phyloP scores from a whole-genome alignment of 2,329 filamentous ascomycete species.

The Fusarium fracticaudum region DNA sequence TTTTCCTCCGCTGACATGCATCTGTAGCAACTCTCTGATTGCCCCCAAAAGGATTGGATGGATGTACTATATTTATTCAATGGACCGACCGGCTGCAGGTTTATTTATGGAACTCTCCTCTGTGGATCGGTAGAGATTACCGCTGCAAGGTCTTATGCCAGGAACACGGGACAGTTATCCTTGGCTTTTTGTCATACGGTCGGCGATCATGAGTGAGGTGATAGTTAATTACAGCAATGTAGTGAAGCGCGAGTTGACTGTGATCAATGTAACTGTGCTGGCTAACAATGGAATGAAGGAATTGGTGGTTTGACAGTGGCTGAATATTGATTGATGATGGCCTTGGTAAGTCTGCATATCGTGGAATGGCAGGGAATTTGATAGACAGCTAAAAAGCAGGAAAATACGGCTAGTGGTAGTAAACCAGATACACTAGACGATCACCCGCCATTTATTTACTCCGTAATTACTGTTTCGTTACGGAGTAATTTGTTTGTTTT shows the following conservation, averaged over 20 bases:
- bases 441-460: background rate
- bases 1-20: conserved; percentile 10
- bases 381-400: background rate
- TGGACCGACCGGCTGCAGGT: background rate
- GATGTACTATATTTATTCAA: background rate
- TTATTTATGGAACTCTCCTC: conserved; percentile 34
- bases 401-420: background rate
- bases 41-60: background rate
- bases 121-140: conserved; percentile 31
- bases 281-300: background rate
- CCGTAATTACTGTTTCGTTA: background rate
- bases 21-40: background rate
- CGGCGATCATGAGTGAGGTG: background rate
- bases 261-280: background rate
- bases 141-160: conserved; percentile 21
- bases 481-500: background rate
- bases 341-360: conserved; percentile 19
- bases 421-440: background rate
- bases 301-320: conserved; percentile 9
- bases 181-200: background rate
- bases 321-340: conserved; percentile 1
- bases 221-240: conserved; percentile 2
- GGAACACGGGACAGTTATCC: conserved; percentile 1
- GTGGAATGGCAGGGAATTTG: conserved; percentile 8
- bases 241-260: background rate